Conservation (phyloP, 23 red algal genomes). For the Gracilaria gracilis region DNA sequence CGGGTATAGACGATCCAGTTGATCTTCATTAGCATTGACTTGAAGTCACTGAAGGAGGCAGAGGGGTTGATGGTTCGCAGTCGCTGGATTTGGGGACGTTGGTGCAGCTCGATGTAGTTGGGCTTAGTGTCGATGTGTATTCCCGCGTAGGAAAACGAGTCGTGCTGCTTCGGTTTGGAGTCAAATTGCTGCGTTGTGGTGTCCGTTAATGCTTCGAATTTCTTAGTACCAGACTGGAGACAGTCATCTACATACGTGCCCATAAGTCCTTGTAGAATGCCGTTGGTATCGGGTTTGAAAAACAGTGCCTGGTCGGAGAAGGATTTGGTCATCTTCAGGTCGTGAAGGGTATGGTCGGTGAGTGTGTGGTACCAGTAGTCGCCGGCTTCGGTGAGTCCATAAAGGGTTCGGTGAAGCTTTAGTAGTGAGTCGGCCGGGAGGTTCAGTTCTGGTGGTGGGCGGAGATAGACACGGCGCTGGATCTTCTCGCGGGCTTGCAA, state of each 20-base stretch:
- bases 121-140: neutral
- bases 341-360: too few species aligned
- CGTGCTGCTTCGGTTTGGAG: neutral
- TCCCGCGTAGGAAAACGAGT: neutral
- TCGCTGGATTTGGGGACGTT: neutral
- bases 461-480: too few species aligned
- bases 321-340: too few species aligned
- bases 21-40: neutral
- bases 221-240: neutral
- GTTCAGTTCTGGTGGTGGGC: too few species aligned
- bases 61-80: neutral
- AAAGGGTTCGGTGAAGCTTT: too few species aligned
- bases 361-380: too few species aligned
- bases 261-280: neutral
- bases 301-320: too few species aligned
- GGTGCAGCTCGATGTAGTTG: neutral
- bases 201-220: neutral
- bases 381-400: too few species aligned
- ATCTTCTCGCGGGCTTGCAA: too few species aligned
- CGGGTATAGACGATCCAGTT: constrained; percentile 8
- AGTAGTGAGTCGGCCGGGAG: too few species aligned
- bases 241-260: neutral
- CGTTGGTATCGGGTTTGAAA: too few species aligned
- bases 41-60: too few species aligned
- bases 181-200: neutral